Evolutionary conservation across 306 rosid species (phyloP).

Genomic region (Cicer yamashitae): DNA sequence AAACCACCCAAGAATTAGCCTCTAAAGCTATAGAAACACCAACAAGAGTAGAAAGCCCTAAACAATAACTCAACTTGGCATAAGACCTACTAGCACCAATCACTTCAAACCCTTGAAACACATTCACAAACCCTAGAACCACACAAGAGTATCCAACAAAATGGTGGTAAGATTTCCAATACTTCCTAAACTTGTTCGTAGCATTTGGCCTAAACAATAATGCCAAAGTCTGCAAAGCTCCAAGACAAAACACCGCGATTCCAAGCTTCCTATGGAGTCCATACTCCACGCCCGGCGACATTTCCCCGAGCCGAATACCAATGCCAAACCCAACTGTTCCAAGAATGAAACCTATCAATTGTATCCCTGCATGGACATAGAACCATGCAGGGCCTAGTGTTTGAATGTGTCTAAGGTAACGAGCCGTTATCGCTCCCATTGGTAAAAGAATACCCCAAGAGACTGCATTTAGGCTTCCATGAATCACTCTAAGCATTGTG

Average conservation of each 20-base stretch:
- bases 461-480: slow-evolving; percentile 71
- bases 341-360: slow-evolving; percentile 61
- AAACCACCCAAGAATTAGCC: slow-evolving; percentile 92
- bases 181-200: slow-evolving; percentile 79
- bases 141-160: slow-evolving; percentile 92
- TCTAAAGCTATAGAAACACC: slow-evolving; percentile 83
- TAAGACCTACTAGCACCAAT: slow-evolving; percentile 87
- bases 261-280: slow-evolving; percentile 85
- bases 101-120: slow-evolving; percentile 81
- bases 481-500: slow-evolving; percentile 52
- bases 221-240: slow-evolving; percentile 77
- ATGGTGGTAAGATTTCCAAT: slow-evolving; percentile 95
- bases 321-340: slow-evolving; percentile 78
- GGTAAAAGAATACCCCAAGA: slow-evolving; percentile 86
- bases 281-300: slow-evolving; percentile 80
- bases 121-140: slow-evolving; percentile 82
- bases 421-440: slow-evolving; percentile 76
- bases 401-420: slow-evolving; percentile 76
- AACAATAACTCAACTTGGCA: slow-evolving; percentile 73
- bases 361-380: slow-evolving; percentile 79
- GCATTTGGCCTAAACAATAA: slow-evolving; percentile 78
- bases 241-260: slow-evolving; percentile 66
- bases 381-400: slow-evolving; percentile 84
- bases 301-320: slow-evolving; percentile 68
- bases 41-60: slow-evolving; percentile 68